Evolutionary conservation across 2,329 filamentous ascomycete species (phyloP), one percentile per base, ranked within the genome.

Genomic region (Scedosporium apiospermum): DNA sequence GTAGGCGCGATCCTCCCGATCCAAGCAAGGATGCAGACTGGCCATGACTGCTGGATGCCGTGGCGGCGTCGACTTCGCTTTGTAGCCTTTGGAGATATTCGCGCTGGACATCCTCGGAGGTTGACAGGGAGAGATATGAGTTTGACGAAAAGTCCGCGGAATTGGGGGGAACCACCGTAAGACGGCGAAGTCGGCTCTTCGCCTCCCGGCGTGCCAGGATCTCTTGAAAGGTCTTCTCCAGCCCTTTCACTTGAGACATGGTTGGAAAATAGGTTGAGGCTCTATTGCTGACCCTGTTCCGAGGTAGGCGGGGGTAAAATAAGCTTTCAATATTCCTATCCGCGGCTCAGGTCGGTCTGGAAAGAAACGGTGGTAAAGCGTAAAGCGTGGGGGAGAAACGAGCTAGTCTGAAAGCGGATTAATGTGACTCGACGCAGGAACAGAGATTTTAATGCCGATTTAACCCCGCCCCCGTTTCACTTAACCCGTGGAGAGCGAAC

Each of bases 81-180:
- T 16, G 67, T 10, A 80, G 65, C 0, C 71, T 67, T 2, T 65
- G 63, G 18, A 93, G 78, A 70, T 87, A 93, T 6, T 84, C 87
- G 69, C 86, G 81, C 73, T 89, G 87, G 6, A 84, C 62, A 14
- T 70, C 71, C 0, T 73, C 69, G 41, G 76, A 71, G 2, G 70
- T 71, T 0, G 90, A 87, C 5, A 93, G 87, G 58, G 92, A 91
- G 64, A 96, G 90, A 71, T 95, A 89, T 62, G 84, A 84, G 71
- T 92, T 88, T 69, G 90, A 93, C 23, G 88, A 87, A 69, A 96
- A 89, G 74, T 96, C 91, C 58, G 87, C 83, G 23, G 21, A 51
- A 34, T 46, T 30, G 6, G 10, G 16, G 21, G 59, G 59, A 18
- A 30, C 84, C 88, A 21, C 81, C 85, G 74, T 81, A 18, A 83